Conservation (phyloP, 1,139 yeast species). For the Taphrina wiesneri region DNA sequence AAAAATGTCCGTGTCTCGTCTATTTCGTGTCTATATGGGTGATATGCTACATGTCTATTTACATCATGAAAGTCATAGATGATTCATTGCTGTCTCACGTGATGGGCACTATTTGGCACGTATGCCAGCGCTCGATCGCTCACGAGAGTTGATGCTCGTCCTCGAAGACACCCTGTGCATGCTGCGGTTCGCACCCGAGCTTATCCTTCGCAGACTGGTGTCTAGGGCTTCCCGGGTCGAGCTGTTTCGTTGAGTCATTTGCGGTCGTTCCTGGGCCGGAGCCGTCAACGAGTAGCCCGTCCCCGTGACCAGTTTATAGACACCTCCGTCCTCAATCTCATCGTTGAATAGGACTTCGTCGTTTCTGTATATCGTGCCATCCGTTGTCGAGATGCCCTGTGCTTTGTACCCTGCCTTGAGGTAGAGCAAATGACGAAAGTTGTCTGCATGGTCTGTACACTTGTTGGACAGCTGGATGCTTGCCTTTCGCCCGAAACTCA, state of each 20-base stretch:
- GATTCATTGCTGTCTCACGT: too few relatives aligned
- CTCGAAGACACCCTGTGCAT: slow-evolving; percentile 23
- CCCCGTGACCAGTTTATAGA: slow-evolving; percentile 16
- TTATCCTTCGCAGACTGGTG: slow-evolving; percentile 15
- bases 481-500: slow-evolving; percentile 21
- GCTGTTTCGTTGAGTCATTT: background rate
- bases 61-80: background rate
- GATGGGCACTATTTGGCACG: background rate
- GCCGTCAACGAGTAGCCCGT: slow-evolving; percentile 7
- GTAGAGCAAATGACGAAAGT: slow-evolving; percentile 20
- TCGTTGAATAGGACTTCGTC: slow-evolving; percentile 20
- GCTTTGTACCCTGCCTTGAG: slow-evolving; percentile 28
- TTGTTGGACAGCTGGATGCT: slow-evolving; percentile 16
- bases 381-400: slow-evolving; percentile 22
- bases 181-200: slow-evolving; percentile 11
- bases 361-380: slow-evolving; percentile 20
- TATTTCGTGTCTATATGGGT: background rate
- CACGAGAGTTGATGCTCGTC: slow-evolving; percentile 9
- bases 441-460: slow-evolving; percentile 12
- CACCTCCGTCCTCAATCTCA: slow-evolving; percentile 1
- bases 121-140: background rate
- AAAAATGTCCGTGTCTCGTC: background rate
- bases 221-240: slow-evolving; percentile 10
- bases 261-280: slow-evolving; percentile 3
- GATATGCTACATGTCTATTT: background rate